Conservation (phyloP, 1,284 basidiomycete genomes). For the Lignosus rhinocerotis region DNA sequence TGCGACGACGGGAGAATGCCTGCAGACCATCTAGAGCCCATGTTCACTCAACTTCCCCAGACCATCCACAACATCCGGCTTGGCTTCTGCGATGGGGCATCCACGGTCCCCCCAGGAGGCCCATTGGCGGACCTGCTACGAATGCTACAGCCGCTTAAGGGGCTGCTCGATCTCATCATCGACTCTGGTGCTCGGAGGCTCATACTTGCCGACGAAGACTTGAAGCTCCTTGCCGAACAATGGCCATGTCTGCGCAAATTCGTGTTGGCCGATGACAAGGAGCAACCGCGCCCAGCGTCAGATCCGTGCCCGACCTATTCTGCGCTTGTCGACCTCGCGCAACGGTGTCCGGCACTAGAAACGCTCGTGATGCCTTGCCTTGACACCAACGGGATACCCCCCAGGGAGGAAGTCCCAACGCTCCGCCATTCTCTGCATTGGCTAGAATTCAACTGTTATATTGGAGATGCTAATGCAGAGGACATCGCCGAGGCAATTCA, state of each 20-base stretch:
- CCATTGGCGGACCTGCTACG: background rate
- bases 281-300: background rate
- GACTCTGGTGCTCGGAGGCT: background rate
- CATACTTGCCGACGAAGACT: background rate
- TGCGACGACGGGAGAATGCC: background rate
- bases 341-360: background rate
- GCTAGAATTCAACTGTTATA: background rate
- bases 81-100: slow-evolving; percentile 2
- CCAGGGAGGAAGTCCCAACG: background rate
- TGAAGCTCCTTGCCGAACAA: background rate
- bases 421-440: background rate
- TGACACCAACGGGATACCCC: background rate
- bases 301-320: background rate
- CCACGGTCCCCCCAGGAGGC: background rate
- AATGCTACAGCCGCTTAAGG: background rate
- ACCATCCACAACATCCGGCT: background rate
- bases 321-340: background rate
- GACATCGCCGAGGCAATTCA: background rate
- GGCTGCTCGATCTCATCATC: background rate
- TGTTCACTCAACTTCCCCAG: background rate
- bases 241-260: background rate
- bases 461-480: background rate
- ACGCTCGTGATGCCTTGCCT: background rate
- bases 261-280: background rate
- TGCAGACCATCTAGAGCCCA: background rate